Base-by-base conservation (phyloP, 106 monocot genomes). In the Dactylorhiza incarnata region DNA sequence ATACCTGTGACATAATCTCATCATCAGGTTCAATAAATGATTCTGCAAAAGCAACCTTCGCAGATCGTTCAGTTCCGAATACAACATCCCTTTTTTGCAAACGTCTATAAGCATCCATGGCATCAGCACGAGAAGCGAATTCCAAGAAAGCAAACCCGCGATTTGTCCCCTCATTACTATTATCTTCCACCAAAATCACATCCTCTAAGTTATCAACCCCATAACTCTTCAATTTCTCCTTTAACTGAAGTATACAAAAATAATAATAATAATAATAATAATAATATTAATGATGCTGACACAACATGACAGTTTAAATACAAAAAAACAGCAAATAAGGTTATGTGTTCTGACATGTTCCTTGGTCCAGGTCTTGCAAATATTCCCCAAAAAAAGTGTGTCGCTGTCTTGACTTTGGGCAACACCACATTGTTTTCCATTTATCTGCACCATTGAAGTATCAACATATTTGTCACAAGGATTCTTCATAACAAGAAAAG, bases 131-230 rank as follows among this genome's bases (percentile, higher is more conserved):
- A 48, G 94, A 92, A 63, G 88, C 75, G 79, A 99, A 99, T 73
- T 99, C 99, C 55, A 99, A 71, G 50, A 99, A 99, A 16, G 94
- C 91, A 89, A 92, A 99, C 8, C 99, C 99, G 79, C 92, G 89
- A 79, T 92, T 99, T 80, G 75, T 91, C 37, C 94, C 94, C 68
- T 84, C 85, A 73, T 92, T 87, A 55, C 84, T 94, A 5, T 79
- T 73, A 81, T 99, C 99, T 75, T 94, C 92, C 69, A 94, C 84
- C 49, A 99, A 55, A 6, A 74, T 81, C 26, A 94, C 26, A 51
- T 99, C 99, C 49, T 92, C 94, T 81, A 90, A 47, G 63, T 88
- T 94, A 51, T 88, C 88, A 62, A 99, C 75, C 71, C 91, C 94
- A 82, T 82, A 94, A 71, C 72, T 85, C 77, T 91, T 94, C 74